Base-by-base conservation (phyloP, 148 eudicot species). In the Vaccinium myrtillus region DNA sequence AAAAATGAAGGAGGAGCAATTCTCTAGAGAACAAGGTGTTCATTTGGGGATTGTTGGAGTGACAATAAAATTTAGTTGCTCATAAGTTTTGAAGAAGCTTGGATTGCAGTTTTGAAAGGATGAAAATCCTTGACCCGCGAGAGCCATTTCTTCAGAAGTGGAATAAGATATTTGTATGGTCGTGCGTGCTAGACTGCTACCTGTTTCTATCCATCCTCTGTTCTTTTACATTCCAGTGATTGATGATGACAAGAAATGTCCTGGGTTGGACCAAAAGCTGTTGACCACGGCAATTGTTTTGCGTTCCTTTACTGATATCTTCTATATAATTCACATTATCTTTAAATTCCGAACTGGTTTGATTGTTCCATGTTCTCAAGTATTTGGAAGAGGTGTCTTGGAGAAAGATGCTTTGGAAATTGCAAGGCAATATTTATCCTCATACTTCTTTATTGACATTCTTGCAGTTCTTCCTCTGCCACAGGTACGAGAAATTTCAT, bases 61-160 rank as follows among this genome's bases (percentile, higher is more conserved):
- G 76, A 59, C 67, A 30, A 78, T 86, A 16, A 48, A 84, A 79
- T 90, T 90, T 16, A 61, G 88, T 70, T 70, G 87, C 82, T 12
- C 83, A 87, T 32, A 89, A 88, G 81, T 74, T 90, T 49, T 85
- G 80, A 19, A 87, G 88, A 83, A 90, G 93, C 55, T 77, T 87
- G 69, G 90, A 91, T 53, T 27, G 74, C 50, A 74, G 91, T 49
- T 86, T 90, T 48, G 91, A 87, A 74, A 86, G 86, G 84, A 53
- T 94, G 27, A 92, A 92, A 82, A 84, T 94, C 51, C 90, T 94
- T 81, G 97, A 96, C 61, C 99, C 99, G 63, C 98, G 92, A 87
- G 97, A 97, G 77, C 73, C 88, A 67, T 96, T 96, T 89, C 93
- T 96, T 77, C 99, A 93, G 89, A 90, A 86, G 82, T 96, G 99